These are phyloP conservation scores for Epichloe typhina DNA, from an alignment of 2,329 filamentous ascomycete genomes.

Conservation along the genomic window DNA sequence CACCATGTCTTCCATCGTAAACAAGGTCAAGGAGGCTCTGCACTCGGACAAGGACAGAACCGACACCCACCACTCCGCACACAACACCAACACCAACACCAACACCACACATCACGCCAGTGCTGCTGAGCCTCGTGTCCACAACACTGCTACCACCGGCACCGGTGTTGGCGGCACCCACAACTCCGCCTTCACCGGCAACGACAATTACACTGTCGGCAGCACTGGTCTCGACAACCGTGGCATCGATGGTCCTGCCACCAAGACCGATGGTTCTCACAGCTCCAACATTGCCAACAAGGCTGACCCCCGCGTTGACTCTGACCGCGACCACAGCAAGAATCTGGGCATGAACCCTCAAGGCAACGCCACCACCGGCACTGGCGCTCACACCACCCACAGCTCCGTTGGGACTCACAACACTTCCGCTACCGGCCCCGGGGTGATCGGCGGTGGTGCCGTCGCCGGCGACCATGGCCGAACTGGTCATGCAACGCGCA, in stretches of 20 bases:
- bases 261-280: slow-evolving; percentile 31
- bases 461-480: neutral
- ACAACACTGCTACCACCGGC: slow-evolving; percentile 12
- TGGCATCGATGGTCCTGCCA: slow-evolving; percentile 12
- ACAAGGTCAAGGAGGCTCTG: slow-evolving; percentile 47
- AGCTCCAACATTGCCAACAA: slow-evolving; percentile 34
- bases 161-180: slow-evolving; percentile 10
- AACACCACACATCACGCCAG: slow-evolving; percentile 19
- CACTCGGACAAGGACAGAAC: slow-evolving; percentile 26
- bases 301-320: slow-evolving; percentile 42
- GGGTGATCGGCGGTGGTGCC: slow-evolving; percentile 3
- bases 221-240: slow-evolving; percentile 5
- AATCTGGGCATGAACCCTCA: slow-evolving; percentile 22
- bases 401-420: neutral
- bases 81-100: neutral
- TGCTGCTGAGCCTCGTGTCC: slow-evolving; percentile 35
- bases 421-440: neutral
- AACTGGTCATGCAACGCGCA: slow-evolving; percentile 14
- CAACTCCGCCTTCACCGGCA: slow-evolving; percentile 17
- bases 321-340: slow-evolving; percentile 31
- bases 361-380: slow-evolving; percentile 5
- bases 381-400: slow-evolving; percentile 1
- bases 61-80: neutral
- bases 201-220: slow-evolving; percentile 29
- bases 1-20: slow-evolving; percentile 41